Base-by-base conservation (phyloP, 2,329 filamentous ascomycete species). In the Ceratocystis huliohia region DNA sequence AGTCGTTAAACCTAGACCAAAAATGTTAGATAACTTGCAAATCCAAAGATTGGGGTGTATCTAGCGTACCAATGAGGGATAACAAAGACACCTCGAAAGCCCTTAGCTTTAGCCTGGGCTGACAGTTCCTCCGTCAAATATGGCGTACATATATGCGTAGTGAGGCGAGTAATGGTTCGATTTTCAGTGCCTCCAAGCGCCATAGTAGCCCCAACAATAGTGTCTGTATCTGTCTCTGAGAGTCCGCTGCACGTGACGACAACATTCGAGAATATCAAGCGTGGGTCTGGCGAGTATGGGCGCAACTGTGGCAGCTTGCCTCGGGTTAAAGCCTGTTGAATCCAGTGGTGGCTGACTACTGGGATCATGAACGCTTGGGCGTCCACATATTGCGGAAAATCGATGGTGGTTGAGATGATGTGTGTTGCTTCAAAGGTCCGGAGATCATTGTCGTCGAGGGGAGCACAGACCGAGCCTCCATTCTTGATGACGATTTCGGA, bases 61-160 rank as follows among this genome's bases (percentile, higher is more conserved):
- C 2, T 4, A 6, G 69, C 79, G 72, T 77, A 91, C 90, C 94
- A 97, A 73, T 97, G 94, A 46, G 94, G 94, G 64, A 99, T 80
- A 20, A 99, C 89, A 68, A 96, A 88, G 75, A 91, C 92, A 75
- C 85, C 85, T 65, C 84, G 85, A 65, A 89, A 79, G 1, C 82
- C 82, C 74, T 87, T 95, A 7, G 81, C 78, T 56, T 79, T 70
- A 0, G 87, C 88, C 65, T 84, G 74, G 68, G 81, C 73, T 69
- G 87, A 88, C 74, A 91, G 91, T 2, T 85, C 82, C 66, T 92
- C 84, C 44, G 92, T 86, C 74, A 88, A 80, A 4, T 84, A 85
- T 68, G 96, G 78, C 4, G 93, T 89, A 68, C 96, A 93, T 65
- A 99, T 83, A 75, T 99, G 94, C 1, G 94, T 97, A 7, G 89